A percentile compares a stretch with the other conserved stretches of the same genome.
Evolutionary conservation across 495 filamentous ascomycete genomes (phyloP).

Genomic region (Podospora conica): DNA sequence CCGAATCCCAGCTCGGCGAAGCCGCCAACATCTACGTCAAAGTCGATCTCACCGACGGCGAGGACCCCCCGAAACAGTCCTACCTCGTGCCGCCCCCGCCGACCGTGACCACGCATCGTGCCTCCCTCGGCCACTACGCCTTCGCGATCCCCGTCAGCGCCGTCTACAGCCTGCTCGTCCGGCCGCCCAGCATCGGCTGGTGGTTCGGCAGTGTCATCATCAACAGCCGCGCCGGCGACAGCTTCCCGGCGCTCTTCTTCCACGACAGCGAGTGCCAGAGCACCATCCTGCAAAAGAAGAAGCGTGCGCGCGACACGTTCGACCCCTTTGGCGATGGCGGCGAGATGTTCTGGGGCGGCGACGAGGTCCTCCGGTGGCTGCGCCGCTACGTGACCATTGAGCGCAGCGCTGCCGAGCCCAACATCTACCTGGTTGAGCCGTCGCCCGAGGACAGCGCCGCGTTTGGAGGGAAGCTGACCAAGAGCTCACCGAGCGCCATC

Average conservation of each 20-base stretch:
- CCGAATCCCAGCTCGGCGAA: constrained; percentile 82
- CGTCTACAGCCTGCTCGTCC: constrained; percentile 82
- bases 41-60: constrained; percentile 78
- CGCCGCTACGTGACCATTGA: constrained; percentile 76
- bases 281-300: constrained; percentile 90
- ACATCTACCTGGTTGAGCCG: constrained; percentile 86
- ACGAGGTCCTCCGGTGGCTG: constrained; percentile 91
- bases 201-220: constrained; percentile 96
- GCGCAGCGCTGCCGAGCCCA: constrained; percentile 74
- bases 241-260: constrained; percentile 93
- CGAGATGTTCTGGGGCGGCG: constrained; percentile 92
- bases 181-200: constrained; percentile 92
- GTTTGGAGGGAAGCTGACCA: constrained; percentile 60
- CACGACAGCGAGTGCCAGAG: constrained; percentile 95
- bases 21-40: constrained; percentile 87
- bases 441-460: constrained; percentile 72
- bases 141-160: constrained; percentile 88
- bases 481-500: constrained; percentile 33
- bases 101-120: constrained; percentile 62
- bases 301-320: constrained; percentile 70
- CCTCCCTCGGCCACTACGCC: constrained; percentile 76
- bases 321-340: constrained; percentile 84
- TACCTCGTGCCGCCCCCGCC: constrained; percentile 91
- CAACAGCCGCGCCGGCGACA: constrained; percentile 82
- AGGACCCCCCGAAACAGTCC: constrained; percentile 73